phyloP scores from a whole-genome alignment of 208 protist genomes.

The Leishmania braziliensis region DNA sequence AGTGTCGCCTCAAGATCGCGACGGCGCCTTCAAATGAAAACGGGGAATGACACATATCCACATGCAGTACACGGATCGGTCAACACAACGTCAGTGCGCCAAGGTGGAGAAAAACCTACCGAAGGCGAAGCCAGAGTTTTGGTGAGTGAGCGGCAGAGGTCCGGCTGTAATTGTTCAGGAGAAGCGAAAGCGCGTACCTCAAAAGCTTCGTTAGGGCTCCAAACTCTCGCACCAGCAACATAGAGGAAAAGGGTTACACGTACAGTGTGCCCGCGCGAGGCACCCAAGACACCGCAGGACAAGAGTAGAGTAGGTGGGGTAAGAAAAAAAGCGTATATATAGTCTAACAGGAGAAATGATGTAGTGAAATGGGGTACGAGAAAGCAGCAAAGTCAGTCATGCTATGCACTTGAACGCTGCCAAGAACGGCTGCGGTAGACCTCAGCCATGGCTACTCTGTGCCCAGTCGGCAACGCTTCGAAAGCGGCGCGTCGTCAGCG shows the following conservation, averaged over 20 bases:
- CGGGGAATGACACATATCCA: not conserved
- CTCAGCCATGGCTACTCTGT: constrained; percentile 7
- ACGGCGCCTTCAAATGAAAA: not conserved
- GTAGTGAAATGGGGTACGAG: not conserved
- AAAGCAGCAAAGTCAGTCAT: not conserved
- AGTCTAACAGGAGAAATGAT: not conserved
- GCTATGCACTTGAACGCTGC: not conserved
- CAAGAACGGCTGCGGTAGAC: not conserved
- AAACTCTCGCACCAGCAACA: not conserved
- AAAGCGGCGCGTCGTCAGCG: not conserved
- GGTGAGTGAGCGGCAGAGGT: not conserved
- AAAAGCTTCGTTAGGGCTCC: not conserved
- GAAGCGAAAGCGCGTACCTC: not conserved
- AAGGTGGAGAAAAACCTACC: no score
- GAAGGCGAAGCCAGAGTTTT: no score
- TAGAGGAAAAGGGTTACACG: not conserved
- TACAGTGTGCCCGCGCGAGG: not conserved
- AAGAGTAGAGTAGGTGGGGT: not conserved
- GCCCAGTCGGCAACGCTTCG: constrained; percentile 40
- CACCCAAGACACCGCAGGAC: not conserved
- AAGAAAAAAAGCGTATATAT: not conserved
- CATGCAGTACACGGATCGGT: not conserved
- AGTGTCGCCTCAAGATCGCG: not conserved
- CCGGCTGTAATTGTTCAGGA: not conserved
- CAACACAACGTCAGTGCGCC: not conserved